phyloP scores from a whole-genome alignment of 2,329 filamentous ascomycete genomes.

The Xylaria sp. region DNA sequence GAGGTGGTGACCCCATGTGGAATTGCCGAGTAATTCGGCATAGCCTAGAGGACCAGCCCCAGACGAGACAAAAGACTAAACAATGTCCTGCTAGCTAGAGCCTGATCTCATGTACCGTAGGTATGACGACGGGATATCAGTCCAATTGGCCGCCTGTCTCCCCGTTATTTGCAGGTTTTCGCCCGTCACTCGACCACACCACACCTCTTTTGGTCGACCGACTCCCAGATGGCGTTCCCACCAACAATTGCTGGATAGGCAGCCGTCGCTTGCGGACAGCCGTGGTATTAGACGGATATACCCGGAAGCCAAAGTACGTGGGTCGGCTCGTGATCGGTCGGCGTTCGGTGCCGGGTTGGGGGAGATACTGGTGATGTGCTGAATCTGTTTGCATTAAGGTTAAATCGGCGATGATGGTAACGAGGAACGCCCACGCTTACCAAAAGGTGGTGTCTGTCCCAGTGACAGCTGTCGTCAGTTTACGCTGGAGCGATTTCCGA shows the following conservation, averaged over 20 bases:
- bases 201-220: conserved; percentile 8
- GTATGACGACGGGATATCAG: not conserved
- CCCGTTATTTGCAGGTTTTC: too few species aligned
- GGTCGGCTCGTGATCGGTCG: not conserved
- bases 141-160: not conserved
- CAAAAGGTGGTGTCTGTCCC: not conserved
- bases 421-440: too few species aligned
- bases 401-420: not conserved
- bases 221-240: not conserved
- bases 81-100: conserved; percentile 11
- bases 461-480: conserved; percentile 26
- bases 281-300: not conserved
- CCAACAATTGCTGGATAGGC: not conserved
- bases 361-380: not conserved
- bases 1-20: conserved; percentile 53
- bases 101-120: not conserved
- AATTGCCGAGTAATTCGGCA: conserved; percentile 62
- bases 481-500: not conserved
- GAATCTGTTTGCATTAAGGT: not conserved
- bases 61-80: not conserved
- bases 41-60: conserved; percentile 43
- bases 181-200: not conserved
- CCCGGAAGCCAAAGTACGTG: not conserved
- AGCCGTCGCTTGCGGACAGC: not conserved
- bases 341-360: not conserved